These are phyloP conservation scores for Lablab purpureus DNA, from an alignment of 306 rosid genomes.

Conservation along the genomic window DNA sequence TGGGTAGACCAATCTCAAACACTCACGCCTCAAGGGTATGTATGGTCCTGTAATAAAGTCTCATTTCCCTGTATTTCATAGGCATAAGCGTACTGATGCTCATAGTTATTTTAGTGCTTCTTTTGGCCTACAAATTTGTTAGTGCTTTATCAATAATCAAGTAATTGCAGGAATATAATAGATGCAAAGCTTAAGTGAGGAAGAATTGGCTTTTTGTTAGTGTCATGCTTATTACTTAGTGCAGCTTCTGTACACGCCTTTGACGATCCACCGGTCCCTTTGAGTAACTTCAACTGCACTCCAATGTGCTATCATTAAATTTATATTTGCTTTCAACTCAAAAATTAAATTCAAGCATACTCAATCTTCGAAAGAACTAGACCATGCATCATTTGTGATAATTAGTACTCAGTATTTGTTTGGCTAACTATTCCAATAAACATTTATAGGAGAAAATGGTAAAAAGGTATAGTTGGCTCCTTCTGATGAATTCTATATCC, in stretches of 20 bases:
- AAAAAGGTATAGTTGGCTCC: background rate
- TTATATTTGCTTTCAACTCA: background rate
- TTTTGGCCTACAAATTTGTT: background rate
- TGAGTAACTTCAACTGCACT: constrained; percentile 8
- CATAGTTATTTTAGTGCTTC: background rate
- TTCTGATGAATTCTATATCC: constrained; percentile 1
- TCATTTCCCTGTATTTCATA: constrained; percentile 21
- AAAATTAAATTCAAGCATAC: background rate
- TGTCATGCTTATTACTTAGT: background rate
- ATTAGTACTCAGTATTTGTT: background rate
- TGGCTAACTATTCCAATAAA: background rate
- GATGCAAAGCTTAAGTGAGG: background rate
- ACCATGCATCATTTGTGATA: background rate
- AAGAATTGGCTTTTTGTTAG: background rate
- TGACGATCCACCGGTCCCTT: constrained; percentile 18
- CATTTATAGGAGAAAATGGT: background rate
- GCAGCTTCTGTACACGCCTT: constrained; percentile 24
- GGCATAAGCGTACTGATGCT: background rate
- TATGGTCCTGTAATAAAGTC: constrained; percentile 43
- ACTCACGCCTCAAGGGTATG: constrained; percentile 79
- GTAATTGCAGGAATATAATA: background rate
- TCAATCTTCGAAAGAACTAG: background rate
- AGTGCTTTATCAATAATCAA: background rate
- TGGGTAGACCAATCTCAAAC: constrained; percentile 60
- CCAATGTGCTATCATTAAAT: background rate